Conservation (phyloP, 352 stramenopile species). For the Phytophthora cajani region DNA sequence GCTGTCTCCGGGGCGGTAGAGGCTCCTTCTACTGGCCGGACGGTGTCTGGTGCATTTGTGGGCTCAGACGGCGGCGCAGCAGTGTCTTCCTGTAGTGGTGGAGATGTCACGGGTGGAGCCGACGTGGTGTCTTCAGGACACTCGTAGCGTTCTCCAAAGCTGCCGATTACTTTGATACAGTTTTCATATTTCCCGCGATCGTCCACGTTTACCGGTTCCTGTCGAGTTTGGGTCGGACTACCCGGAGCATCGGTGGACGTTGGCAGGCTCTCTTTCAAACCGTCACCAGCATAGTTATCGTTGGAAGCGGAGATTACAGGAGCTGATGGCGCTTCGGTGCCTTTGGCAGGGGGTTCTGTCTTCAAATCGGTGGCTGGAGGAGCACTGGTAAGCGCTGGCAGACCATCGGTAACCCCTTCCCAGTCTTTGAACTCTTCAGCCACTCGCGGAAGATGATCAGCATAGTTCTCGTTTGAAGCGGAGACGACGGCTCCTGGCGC, state of each 20-base stretch:
- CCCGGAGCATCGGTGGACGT: background rate
- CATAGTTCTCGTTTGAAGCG: background rate
- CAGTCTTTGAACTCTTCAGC: background rate
- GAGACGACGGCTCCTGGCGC: background rate
- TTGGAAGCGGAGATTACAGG: background rate
- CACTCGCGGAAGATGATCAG: background rate
- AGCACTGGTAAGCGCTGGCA: background rate
- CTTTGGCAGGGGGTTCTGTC: background rate
- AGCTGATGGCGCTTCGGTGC: background rate
- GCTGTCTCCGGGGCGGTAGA: background rate
- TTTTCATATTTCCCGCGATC: background rate
- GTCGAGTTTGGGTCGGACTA: background rate
- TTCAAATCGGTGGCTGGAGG: background rate
- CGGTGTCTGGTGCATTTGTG: background rate
- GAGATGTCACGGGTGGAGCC: background rate
- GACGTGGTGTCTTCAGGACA: background rate
- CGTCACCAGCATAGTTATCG: background rate
- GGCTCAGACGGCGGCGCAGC: background rate
- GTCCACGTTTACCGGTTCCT: background rate
- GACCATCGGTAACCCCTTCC: background rate
- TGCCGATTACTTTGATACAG: background rate
- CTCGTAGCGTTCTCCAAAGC: constrained; percentile 1
- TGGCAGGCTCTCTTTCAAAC: background rate
- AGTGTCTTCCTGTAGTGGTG: background rate
- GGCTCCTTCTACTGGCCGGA: background rate